Conservation (phyloP, 2,329 filamentous ascomycete species). For the Fusarium torreyae region DNA sequence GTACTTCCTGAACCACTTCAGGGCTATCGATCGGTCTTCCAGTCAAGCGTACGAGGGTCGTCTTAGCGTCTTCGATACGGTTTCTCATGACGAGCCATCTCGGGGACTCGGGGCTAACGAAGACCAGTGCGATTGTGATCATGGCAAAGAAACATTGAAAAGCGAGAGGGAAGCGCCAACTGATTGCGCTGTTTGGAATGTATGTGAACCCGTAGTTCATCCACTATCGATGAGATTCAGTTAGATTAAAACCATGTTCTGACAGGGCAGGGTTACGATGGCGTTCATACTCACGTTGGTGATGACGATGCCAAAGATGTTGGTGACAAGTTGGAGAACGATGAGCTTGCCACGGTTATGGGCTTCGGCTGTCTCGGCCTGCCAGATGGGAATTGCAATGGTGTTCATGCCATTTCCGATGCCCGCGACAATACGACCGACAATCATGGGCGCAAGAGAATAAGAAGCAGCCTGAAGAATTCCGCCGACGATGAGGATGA, state of each 20-base stretch:
- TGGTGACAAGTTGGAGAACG: constrained; percentile 37
- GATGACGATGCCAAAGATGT: constrained; percentile 53
- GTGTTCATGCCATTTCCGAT: not conserved
- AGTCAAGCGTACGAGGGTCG: too few relatives aligned
- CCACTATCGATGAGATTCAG: constrained; percentile 45
- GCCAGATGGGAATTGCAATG: not conserved
- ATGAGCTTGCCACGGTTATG: constrained; percentile 16
- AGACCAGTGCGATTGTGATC: not conserved
- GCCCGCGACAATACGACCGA: not conserved
- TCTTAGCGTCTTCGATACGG: not conserved
- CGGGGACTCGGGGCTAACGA: not conserved
- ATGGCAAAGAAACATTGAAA: constrained; percentile 2
- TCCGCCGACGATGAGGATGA: not conserved
- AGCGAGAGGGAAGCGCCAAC: constrained; percentile 42
- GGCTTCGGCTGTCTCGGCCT: not conserved
- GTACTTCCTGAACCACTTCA: too few relatives aligned
- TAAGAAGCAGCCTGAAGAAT: not conserved
- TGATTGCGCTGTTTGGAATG: constrained; percentile 50
- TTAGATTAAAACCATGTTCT: too few relatives aligned
- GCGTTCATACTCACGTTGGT: constrained; percentile 43
- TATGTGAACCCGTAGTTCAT: constrained; percentile 58
- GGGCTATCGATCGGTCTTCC: too few relatives aligned
- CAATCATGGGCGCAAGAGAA: not conserved
- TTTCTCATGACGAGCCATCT: not conserved
- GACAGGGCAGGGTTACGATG: too few relatives aligned